phyloP scores from a whole-genome alignment of 345 rosid species.

The Gynandropsis gynandra region DNA sequence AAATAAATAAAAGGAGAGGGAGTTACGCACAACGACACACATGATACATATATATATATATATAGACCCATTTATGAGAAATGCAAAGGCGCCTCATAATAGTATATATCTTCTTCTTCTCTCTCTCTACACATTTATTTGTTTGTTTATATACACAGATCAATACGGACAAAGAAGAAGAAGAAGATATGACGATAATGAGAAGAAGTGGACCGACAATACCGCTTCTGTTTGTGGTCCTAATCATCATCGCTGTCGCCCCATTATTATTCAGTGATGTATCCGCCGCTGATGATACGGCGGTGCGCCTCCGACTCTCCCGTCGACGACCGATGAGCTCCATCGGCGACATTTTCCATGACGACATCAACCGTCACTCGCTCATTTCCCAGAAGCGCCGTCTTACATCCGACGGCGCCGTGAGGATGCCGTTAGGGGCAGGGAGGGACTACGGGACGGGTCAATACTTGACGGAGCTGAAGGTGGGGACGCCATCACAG shows the following conservation, averaged over 20 bases:
- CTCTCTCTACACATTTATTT: too few relatives aligned
- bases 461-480: constrained; percentile 40
- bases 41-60: too few relatives aligned
- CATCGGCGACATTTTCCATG: constrained; percentile 28
- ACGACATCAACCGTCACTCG: constrained; percentile 37
- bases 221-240: constrained; percentile 7
- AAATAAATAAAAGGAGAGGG: too few relatives aligned
- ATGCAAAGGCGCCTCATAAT: too few relatives aligned
- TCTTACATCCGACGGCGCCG: not conserved
- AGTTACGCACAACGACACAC: too few relatives aligned
- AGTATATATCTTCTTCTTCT: too few relatives aligned
- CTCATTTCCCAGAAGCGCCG: constrained; percentile 22
- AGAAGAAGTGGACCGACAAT: constrained; percentile 1
- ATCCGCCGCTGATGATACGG: too few relatives aligned
- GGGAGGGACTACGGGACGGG: constrained; percentile 43
- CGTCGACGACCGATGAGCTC: constrained; percentile 5
- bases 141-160: constrained; percentile 1
- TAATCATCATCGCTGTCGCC: constrained; percentile 13
- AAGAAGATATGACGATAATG: constrained; percentile 23
- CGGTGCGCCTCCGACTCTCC: constrained; percentile 11
- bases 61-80: too few relatives aligned
- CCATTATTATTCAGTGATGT: not conserved
- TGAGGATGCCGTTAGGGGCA: constrained; percentile 32
- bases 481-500: constrained; percentile 54
- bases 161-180: constrained; percentile 14